Evolutionary conservation across 352 stramenopile genomes (phyloP).

Genomic region (Phytophthora capsici): DNA sequence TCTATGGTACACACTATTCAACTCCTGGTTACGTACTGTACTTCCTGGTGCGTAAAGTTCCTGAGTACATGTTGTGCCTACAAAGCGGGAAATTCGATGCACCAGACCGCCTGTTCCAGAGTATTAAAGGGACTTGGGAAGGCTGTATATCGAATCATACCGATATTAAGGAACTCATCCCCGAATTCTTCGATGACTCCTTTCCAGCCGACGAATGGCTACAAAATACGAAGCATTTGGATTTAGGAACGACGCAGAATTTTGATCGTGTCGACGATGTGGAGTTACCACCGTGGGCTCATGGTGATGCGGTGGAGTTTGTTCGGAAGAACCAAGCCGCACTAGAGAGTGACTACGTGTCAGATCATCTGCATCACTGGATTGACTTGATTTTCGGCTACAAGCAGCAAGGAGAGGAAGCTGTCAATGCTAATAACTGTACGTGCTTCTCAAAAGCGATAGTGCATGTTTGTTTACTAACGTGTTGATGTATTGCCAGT

Average conservation of each 20-base stretch:
- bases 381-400: constrained; percentile 99
- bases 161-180: constrained; percentile 99
- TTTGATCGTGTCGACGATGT: constrained; percentile 92
- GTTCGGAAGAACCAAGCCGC: constrained; percentile 94
- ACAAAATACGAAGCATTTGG: constrained; percentile 95
- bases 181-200: constrained; percentile 96
- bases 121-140: constrained; percentile 93
- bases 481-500: constrained; percentile 49
- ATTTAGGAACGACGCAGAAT: constrained; percentile 93
- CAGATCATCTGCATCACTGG: constrained; percentile 95
- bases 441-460: constrained; percentile 5
- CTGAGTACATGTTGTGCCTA: constrained; percentile 95
- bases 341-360: constrained; percentile 97
- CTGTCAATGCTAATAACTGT: constrained; percentile 87
- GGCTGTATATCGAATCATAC: constrained; percentile 83
- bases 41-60: constrained; percentile 97
- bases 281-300: constrained; percentile 94
- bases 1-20: constrained; percentile 96
- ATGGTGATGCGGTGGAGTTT: constrained; percentile 87
- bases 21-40: constrained; percentile 97
- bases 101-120: constrained; percentile 97
- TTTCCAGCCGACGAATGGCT: constrained; percentile 91
- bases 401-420: constrained; percentile 95
- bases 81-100: constrained; percentile 99
- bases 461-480: neutral